A percentile compares a stretch with the other conserved stretches of the same genome.
Conservation (phyloP, 495 filamentous ascomycete genomes). For the Staphylotrichum longicolle region DNA sequence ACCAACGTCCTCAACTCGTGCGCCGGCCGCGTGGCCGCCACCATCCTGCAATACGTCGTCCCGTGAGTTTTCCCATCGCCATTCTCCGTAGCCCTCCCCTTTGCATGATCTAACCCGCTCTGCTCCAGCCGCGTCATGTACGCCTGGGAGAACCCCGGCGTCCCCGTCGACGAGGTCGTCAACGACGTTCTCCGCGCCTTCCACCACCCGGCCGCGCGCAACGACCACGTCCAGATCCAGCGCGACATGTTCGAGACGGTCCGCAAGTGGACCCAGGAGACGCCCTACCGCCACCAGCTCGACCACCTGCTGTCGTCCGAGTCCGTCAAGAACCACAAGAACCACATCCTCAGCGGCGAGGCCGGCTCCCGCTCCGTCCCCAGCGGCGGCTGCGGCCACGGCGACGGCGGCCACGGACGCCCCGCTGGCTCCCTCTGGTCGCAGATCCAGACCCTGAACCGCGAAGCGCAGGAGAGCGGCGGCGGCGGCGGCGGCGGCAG, state of each 20-base stretch:
- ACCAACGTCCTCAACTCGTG: constrained; percentile 87
- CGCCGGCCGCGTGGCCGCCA: constrained; percentile 76
- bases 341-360: constrained; percentile 52
- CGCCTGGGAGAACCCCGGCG: constrained; percentile 82
- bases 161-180: constrained; percentile 74
- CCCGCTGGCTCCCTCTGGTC: constrained; percentile 51
- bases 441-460: constrained; percentile 37
- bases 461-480: background rate
- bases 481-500: background rate
- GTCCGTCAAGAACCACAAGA: constrained; percentile 75
- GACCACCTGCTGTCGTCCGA: constrained; percentile 70
- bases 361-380: constrained; percentile 25
- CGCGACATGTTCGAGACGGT: constrained; percentile 83
- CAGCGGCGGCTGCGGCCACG: constrained; percentile 32
- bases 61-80: constrained; percentile 47
- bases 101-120: constrained; percentile 3
- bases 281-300: constrained; percentile 62
- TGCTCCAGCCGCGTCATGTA: constrained; percentile 65
- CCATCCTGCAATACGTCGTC: constrained; percentile 77
- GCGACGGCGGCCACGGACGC: constrained; percentile 50
- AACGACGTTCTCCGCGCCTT: constrained; percentile 74
- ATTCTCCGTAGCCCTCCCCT: background rate
- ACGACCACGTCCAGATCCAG: constrained; percentile 72
- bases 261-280: constrained; percentile 66
- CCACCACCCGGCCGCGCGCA: constrained; percentile 81